These are phyloP conservation scores for Backusella mclennaniae DNA, from an alignment of 192 early-diverging fungal species.

Conservation along the genomic window DNA sequence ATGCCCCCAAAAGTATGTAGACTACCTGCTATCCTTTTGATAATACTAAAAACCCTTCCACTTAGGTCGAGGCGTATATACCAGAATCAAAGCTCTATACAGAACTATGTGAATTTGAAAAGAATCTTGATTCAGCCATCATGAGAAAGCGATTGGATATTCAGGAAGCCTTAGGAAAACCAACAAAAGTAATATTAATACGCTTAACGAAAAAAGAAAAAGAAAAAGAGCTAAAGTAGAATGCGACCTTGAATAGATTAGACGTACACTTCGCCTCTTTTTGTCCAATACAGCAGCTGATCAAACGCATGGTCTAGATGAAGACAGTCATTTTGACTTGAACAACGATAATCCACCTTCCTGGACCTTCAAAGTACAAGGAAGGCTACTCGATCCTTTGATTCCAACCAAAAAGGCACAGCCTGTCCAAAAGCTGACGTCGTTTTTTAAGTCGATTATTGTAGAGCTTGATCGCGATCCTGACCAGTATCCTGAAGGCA, in stretches of 20 bases:
- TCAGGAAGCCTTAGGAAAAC: slow-evolving; percentile 79
- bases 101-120: slow-evolving; percentile 86
- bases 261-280: slow-evolving; percentile 87
- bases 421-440: slow-evolving; percentile 77
- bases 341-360: slow-evolving; percentile 59
- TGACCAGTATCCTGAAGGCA: slow-evolving; percentile 74
- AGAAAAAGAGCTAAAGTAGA: background rate
- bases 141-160: slow-evolving; percentile 89
- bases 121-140: slow-evolving; percentile 84
- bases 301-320: slow-evolving; percentile 55
- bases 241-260: slow-evolving; percentile 39
- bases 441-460: slow-evolving; percentile 79
- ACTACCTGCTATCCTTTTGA: background rate
- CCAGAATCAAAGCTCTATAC: slow-evolving; percentile 90
- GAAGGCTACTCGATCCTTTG: slow-evolving; percentile 73
- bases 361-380: slow-evolving; percentile 93
- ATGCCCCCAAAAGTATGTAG: slow-evolving; percentile 28
- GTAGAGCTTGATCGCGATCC: slow-evolving; percentile 84
- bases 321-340: slow-evolving; percentile 44
- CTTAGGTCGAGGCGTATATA: slow-evolving; percentile 84
- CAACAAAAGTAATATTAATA: slow-evolving; percentile 53
- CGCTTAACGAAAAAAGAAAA: no score
- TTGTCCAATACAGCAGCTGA: slow-evolving; percentile 85
- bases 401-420: slow-evolving; percentile 61
- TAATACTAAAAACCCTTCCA: background rate